Percentiles rank a stretch among this genome's conserved stretches.
phyloP scores from a whole-genome alignment of 768 basidiomycete genomes.

The Chalciporus chontae region DNA sequence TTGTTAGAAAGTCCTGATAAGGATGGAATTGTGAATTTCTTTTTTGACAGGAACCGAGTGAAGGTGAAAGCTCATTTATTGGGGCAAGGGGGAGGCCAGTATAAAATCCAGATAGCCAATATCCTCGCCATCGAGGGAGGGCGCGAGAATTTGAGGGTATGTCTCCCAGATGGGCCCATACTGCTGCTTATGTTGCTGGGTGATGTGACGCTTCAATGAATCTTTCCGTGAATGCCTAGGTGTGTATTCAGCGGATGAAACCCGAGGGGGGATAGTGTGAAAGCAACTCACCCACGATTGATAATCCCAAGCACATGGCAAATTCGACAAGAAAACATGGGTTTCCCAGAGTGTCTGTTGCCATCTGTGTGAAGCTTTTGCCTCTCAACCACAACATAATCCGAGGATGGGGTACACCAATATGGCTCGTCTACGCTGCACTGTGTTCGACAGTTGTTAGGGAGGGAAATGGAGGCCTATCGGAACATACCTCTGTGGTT shows the following conservation, averaged over 20 bases:
- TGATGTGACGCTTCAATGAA: not conserved
- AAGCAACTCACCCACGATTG: not conserved
- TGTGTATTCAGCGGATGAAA: not conserved
- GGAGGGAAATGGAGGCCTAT: not conserved
- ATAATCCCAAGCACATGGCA: not conserved
- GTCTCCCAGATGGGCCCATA: not conserved
- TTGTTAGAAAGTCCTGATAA: not conserved
- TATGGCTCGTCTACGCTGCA: too few species aligned
- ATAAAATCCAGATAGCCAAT: not conserved
- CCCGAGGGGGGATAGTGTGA: not conserved
- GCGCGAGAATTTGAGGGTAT: not conserved
- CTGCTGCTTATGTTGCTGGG: not conserved
- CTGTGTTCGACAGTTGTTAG: not conserved
- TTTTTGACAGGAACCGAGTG: not conserved
- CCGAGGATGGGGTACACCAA: not conserved
- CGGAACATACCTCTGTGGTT: not conserved
- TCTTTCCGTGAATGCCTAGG: not conserved
- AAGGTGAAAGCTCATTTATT: not conserved
- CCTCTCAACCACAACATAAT: not conserved
- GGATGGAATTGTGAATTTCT: not conserved
- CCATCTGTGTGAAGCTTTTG: not conserved
- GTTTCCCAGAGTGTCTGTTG: not conserved
- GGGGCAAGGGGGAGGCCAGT: not conserved
- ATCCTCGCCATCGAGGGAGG: not conserved
- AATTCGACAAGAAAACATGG: not conserved